Percentiles rank a stretch among this genome's conserved stretches.
Evolutionary conservation across 1,284 basidiomycete genomes (phyloP).

Genomic region (Papiliotrema flavescens): DNA sequence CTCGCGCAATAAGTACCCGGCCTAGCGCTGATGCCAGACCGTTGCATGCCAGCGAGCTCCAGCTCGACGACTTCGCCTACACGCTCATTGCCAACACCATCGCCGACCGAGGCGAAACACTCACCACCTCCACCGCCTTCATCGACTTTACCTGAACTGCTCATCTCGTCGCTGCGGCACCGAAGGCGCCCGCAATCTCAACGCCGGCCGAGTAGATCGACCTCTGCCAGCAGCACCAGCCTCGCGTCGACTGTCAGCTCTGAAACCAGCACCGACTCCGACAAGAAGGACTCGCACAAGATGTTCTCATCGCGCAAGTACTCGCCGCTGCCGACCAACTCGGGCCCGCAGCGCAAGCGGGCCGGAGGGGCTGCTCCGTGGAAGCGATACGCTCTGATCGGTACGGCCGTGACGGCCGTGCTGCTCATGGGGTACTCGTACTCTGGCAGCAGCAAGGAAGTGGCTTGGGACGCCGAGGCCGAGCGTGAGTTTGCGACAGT

Average conservation of each 20-base stretch:
- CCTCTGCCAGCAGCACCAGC: neutral
- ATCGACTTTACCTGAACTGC: neutral
- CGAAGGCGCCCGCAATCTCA: neutral
- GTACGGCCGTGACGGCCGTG: slow-evolving; percentile 18
- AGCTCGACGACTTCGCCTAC: no score
- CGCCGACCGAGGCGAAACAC: neutral
- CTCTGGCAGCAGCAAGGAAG: slow-evolving; percentile 7
- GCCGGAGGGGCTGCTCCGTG: slow-evolving; percentile 32
- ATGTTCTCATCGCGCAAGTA: slow-evolving; percentile 46
- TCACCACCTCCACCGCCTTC: neutral
- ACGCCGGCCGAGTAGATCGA: neutral
- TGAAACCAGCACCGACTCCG: neutral
- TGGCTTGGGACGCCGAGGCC: slow-evolving; percentile 23
- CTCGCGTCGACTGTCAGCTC: no score
- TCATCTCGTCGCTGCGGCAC: neutral
- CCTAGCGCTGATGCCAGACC: no score
- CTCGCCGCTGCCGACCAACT: slow-evolving; percentile 38
- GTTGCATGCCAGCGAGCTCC: no score
- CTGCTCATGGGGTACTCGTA: slow-evolving; percentile 21
- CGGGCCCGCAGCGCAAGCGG: slow-evolving; percentile 23
- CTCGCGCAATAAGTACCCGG: no score
- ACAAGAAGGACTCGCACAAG: slow-evolving; percentile 3
- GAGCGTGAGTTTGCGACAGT: slow-evolving; percentile 20
- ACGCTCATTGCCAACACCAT: no score
- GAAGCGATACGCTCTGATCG: slow-evolving; percentile 39